Evolutionary conservation across 306 rosid species (phyloP).

Genomic region (Quillaja saponaria): DNA sequence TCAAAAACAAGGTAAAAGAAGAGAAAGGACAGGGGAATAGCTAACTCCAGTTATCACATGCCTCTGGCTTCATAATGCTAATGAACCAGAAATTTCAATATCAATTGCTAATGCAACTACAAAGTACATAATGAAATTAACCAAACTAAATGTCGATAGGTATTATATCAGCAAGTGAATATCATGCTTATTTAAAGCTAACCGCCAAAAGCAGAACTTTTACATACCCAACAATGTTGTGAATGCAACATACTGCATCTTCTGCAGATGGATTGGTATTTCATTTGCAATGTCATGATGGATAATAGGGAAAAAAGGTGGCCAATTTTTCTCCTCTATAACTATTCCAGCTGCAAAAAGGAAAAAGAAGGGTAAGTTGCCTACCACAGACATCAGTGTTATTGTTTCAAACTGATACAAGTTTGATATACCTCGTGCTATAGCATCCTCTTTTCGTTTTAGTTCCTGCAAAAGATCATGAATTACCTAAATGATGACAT

Average conservation of each 20-base stretch:
- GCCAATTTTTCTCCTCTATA: constrained; percentile 90
- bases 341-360: constrained; percentile 73
- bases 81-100: constrained; percentile 2
- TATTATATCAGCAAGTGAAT: constrained; percentile 18
- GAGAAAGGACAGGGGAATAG: no score
- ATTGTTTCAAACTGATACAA: constrained; percentile 27
- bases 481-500: constrained; percentile 21
- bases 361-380: constrained; percentile 3
- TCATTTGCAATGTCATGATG: constrained; percentile 89
- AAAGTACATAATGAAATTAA: neutral
- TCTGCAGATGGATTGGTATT: constrained; percentile 91
- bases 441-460: constrained; percentile 79
- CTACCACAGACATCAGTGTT: constrained; percentile 12
- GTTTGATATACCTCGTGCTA: constrained; percentile 62
- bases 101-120: constrained; percentile 7
- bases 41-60: neutral
- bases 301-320: constrained; percentile 87
- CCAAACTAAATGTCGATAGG: neutral
- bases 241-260: constrained; percentile 82
- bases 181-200: constrained; percentile 24
- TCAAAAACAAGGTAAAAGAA: no score
- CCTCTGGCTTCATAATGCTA: constrained; percentile 12
- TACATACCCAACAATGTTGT: constrained; percentile 85
- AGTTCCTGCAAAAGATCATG: constrained; percentile 58
- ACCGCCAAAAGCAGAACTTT: constrained; percentile 18